These are phyloP conservation scores for Urochloa ruziziensis DNA, from an alignment of 176 grass and related monocot species.

Conservation along the genomic window DNA sequence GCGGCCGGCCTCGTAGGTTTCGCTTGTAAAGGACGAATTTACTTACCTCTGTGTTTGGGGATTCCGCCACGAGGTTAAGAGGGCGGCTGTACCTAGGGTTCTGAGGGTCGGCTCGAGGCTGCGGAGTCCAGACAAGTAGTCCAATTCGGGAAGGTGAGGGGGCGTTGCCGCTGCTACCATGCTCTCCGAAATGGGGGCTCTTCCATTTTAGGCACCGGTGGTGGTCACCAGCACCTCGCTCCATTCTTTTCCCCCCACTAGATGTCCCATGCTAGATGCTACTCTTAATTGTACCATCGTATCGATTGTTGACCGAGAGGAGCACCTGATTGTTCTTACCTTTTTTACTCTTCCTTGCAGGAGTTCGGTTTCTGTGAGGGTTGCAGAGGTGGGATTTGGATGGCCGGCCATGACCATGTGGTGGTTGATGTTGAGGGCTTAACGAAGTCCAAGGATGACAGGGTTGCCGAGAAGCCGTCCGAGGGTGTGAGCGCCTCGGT, in stretches of 20 bases:
- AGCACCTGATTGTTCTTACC: background rate
- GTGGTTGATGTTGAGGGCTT: conserved; percentile 69
- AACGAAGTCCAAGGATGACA: conserved; percentile 22
- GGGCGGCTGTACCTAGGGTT: background rate
- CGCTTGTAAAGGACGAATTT: background rate
- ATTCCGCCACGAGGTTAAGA: background rate
- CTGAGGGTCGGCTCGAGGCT: background rate
- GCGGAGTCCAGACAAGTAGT: background rate
- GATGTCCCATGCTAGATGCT: too few species aligned
- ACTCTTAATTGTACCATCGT: too few species aligned
- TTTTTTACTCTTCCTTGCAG: conserved; percentile 32
- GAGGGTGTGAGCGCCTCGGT: background rate
- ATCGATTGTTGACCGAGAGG: background rate
- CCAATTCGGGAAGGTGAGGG: background rate
- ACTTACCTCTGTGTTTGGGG: too few species aligned
- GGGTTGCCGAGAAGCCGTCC: background rate
- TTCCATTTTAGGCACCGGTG: conserved; percentile 28
- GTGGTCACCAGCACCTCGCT: too few species aligned
- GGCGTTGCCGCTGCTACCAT: background rate
- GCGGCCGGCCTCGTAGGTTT: background rate
- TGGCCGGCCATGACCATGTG: conserved; percentile 87
- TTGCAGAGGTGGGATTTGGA: conserved; percentile 22
- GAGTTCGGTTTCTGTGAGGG: background rate
- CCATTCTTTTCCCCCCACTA: too few species aligned
- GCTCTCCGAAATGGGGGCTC: background rate